phyloP scores from a whole-genome alignment of 2,329 filamentous ascomycete species.

The Aspergillus pseudoglaucus region DNA sequence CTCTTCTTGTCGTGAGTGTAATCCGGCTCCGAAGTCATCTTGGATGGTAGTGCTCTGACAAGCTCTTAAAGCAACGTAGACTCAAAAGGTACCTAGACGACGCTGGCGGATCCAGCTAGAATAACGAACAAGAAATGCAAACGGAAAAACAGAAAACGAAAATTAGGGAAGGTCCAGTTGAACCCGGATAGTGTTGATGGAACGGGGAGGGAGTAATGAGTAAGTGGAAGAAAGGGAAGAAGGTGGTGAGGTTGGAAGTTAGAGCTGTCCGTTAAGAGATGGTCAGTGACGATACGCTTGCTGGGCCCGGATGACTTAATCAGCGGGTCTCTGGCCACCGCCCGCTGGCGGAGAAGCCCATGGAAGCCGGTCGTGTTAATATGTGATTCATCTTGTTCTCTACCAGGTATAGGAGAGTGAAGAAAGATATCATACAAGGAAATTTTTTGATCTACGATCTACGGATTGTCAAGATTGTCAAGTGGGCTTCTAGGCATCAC shows the following conservation, averaged over 20 bases:
- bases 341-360: slow-evolving; percentile 29
- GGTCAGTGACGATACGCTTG: too few species aligned
- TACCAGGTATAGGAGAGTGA: not conserved
- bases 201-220: not conserved
- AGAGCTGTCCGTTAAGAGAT: not conserved
- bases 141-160: not conserved
- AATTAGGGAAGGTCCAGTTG: not conserved
- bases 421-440: too few species aligned
- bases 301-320: not conserved
- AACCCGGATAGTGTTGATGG: not conserved
- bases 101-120: slow-evolving; percentile 8
- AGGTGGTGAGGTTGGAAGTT: slow-evolving; percentile 3
- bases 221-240: slow-evolving; percentile 11
- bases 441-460: too few species aligned
- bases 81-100: slow-evolving; percentile 10
- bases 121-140: not conserved
- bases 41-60: slow-evolving; percentile 34
- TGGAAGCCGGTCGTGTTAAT: slow-evolving; percentile 30
- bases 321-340: slow-evolving; percentile 15
- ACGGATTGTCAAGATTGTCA: too few species aligned
- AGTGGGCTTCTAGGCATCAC: too few species aligned
- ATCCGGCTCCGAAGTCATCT: slow-evolving; percentile 64
- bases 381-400: slow-evolving; percentile 12
- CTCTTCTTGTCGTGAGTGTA: slow-evolving; percentile 66
- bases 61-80: slow-evolving; percentile 23